Percentiles rank a stretch among this genome's conserved stretches.
Conservation (phyloP, 257 asterid species). For the Avicennia marina region DNA sequence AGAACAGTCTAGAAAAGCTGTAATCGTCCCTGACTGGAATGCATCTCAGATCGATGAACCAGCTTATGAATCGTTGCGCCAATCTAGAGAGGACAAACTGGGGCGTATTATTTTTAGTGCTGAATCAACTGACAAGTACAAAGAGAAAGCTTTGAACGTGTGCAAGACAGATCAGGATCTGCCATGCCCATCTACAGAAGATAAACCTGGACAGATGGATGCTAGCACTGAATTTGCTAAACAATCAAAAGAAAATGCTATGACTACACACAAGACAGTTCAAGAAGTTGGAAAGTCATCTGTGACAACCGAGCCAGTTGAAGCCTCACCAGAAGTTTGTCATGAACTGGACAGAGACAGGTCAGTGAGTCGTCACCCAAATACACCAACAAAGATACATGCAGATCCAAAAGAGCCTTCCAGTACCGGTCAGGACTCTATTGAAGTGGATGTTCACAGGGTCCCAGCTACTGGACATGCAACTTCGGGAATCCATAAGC, state of each 20-base stretch:
- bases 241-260: conserved; percentile 15
- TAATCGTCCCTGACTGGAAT: conserved; percentile 21
- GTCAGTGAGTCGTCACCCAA: conserved; percentile 23
- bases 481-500: conserved; percentile 20
- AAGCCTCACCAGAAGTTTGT: no score
- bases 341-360: conserved; percentile 23
- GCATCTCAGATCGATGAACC: conserved; percentile 26
- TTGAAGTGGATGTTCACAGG: conserved; percentile 14
- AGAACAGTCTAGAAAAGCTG: conserved; percentile 11
- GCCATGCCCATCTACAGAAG: conserved; percentile 23
- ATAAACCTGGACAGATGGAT: conserved; percentile 20
- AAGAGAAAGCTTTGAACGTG: conserved; percentile 3
- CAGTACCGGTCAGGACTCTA: conserved; percentile 20
- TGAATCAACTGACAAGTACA: conserved; percentile 13
- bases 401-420: conserved; percentile 22
- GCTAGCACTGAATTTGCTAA: conserved; percentile 17
- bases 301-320: conserved; percentile 21
- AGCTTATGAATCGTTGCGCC: conserved; percentile 14
- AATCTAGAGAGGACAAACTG: conserved; percentile 18
- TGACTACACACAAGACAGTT: conserved; percentile 21
- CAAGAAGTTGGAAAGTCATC: conserved; percentile 30
- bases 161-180: conserved; percentile 11
- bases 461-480: conserved; percentile 25
- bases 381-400: conserved; percentile 9
- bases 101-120: conserved; percentile 14